Evolutionary conservation across 371 early-diverging fungal species (phyloP), one percentile per base, ranked within the genome.

Genomic region (Actinomortierella wolfii): DNA sequence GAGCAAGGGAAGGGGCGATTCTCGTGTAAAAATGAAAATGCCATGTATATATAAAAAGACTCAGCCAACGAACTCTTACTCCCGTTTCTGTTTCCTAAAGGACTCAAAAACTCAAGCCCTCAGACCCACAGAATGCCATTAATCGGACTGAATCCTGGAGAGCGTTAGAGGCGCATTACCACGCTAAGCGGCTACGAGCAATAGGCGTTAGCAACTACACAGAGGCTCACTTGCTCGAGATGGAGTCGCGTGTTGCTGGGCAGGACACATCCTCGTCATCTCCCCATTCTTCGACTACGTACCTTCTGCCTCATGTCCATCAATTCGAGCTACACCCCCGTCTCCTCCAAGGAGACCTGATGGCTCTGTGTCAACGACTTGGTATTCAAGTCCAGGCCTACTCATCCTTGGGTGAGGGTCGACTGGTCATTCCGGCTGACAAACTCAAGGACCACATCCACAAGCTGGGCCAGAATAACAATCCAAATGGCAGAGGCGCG

Each of bases 141-240:
- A 81, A 84, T 59, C 80, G 92, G 14, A 66, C 56, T 40, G 85
- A 76, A 29, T 83, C 89, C 45, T 94, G 92, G 91, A 71, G 68
- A 28, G 90, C 89, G 0, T 81, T 96, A 50, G 93, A 94, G 66
- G 57, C 61, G 18, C 71, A 87, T 53, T 81, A 89, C 55, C 59
- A 54, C 23, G 82, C 78, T 28, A 84, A 83, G 3, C 76, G 76
- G 29, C 68, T 89, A 14, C 79, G 83, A 3, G 78, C 84, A 1
- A 95, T 97, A 56, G 97, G 97, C 3, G 90, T 96, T 42, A 83
- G 88, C 58, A 97, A 97, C 77, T 95, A 88, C 69, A 86, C 86
- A 5, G 61, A 76, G 14, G 14, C 51, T 0, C 94, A 94, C 68
- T 64, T 94, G 18, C 34, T 34, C 34, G 34, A 4, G 7, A 34